phyloP scores from a whole-genome alignment of 768 basidiomycete genomes.

The Rhodocollybia butyracea region DNA sequence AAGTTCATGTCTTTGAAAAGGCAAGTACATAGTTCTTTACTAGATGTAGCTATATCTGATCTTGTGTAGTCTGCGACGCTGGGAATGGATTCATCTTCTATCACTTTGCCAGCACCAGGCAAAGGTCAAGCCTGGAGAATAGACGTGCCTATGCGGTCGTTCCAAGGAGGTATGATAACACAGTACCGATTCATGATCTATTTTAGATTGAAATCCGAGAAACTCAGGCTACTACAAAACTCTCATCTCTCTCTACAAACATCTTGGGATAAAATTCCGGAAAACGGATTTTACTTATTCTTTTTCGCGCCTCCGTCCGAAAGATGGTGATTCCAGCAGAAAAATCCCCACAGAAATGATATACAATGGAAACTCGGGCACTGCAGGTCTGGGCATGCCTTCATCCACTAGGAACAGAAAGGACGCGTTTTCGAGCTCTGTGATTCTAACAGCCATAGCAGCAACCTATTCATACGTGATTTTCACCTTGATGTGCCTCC shows the following conservation, averaged over 20 bases:
- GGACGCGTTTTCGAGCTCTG: conserved; percentile 14
- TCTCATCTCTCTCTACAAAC: conserved; percentile 63
- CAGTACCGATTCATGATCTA: too few relatives aligned
- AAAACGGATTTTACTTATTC: conserved; percentile 66
- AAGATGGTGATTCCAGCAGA: conserved; percentile 12
- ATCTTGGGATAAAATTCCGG: conserved; percentile 56
- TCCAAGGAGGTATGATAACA: conserved; percentile 71
- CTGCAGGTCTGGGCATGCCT: conserved; percentile 50
- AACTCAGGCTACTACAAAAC: conserved; percentile 70
- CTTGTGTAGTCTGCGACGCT: conserved; percentile 43
- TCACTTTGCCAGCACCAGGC: conserved; percentile 39
- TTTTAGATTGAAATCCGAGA: too few relatives aligned
- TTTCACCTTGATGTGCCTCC: conserved; percentile 40
- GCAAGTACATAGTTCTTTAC: conserved; percentile 30
- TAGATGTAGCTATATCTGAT: not conserved
- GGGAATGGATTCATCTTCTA: conserved; percentile 69
- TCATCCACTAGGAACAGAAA: conserved; percentile 23
- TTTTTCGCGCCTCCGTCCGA: conserved; percentile 48
- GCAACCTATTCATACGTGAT: conserved; percentile 28
- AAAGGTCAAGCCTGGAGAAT: conserved; percentile 46
- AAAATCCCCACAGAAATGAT: conserved; percentile 49
- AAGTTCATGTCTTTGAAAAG: conserved; percentile 76
- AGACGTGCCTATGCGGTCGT: conserved; percentile 81
- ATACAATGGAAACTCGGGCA: conserved; percentile 63
- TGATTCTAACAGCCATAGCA: conserved; percentile 13